Evolutionary conservation across 176 grass and related monocot genomes (phyloP), one percentile per base, ranked within the genome.

Genomic region (Poa pratensis): DNA sequence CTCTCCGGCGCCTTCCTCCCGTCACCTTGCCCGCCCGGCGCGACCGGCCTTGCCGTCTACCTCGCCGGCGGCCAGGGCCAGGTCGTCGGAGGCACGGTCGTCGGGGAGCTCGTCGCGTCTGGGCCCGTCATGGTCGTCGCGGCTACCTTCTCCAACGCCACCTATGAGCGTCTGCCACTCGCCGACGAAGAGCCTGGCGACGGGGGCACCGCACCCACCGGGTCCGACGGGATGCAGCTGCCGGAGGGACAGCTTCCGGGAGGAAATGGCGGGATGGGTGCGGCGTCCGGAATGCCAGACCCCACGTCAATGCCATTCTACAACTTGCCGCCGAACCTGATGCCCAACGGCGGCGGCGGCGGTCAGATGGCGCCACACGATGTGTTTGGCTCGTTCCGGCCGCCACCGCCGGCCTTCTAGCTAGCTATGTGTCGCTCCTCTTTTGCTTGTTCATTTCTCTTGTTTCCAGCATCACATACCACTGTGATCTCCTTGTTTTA

Each of bases 51-150:
- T 43, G 78, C 90, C 1, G 83, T 95, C 46, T 95, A 92, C 81
- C 85, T 95, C 3, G 90, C 93, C 26, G 90, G 93, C 6, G 90
- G 90, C 5, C 90, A 92, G 80, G 93, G 93, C n/a, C 93, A 95
- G 86, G 83, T 95, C 39, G 85, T 95, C n/a, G 93, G 93, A 18
- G 93, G 93, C 39, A 90, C 71, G 0, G 88, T 95, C 27, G 80
- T 92, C 5, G 90, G 93, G 32, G 88, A 92, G 78, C 83, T 95
- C 26, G 39, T 95, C 7, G 87, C 93, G 11, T 92, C 90, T 1
- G 90, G 93, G 5, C 93, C 93, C 40, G 88, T 95, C 35, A 92
- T 95, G 90, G 78, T 95, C 65, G 82, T 95, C 58, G 93, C 88
- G 1, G 90, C 90, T 26, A 92, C 93, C 11, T 95, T 95, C 79